Percentiles rank a stretch among this genome's conserved stretches.
These are phyloP conservation scores for Neonectria faginata DNA, from an alignment of 2,329 filamentous ascomycete species.

Conservation along the genomic window DNA sequence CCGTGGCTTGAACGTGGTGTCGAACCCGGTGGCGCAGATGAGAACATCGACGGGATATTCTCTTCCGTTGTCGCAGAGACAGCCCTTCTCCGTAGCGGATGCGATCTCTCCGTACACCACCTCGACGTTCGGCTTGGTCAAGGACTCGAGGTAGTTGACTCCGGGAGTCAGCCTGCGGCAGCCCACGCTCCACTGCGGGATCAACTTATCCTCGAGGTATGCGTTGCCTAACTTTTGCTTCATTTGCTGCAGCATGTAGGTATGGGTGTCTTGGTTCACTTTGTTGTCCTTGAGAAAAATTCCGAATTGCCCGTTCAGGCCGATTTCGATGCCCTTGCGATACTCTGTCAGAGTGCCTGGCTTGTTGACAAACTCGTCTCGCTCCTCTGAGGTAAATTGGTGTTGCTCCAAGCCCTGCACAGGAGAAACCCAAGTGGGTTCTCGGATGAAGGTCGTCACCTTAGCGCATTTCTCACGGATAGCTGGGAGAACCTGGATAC, in stretches of 20 bases:
- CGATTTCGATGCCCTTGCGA: conserved; percentile 58
- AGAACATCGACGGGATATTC: conserved; percentile 66
- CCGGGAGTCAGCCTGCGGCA: conserved; percentile 64
- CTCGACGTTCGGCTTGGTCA: conserved; percentile 61
- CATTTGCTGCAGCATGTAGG: conserved; percentile 56
- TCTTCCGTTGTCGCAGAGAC: conserved; percentile 59
- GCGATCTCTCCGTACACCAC: conserved; percentile 55
- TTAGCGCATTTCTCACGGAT: conserved; percentile 56
- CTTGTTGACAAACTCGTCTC: conserved; percentile 54
- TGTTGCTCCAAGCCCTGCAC: conserved; percentile 56
- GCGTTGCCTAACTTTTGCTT: conserved; percentile 55
- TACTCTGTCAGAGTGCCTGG: conserved; percentile 54
- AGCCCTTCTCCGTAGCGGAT: conserved; percentile 58
- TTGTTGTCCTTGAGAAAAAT: conserved; percentile 58
- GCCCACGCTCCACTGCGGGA: conserved; percentile 62
- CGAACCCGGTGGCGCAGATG: conserved; percentile 69
- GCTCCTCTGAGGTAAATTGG: conserved; percentile 55
- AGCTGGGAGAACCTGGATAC: conserved; percentile 61
- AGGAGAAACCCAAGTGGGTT: conserved; percentile 63
- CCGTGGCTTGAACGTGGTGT: conserved; percentile 63
- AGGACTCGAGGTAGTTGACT: conserved; percentile 60
- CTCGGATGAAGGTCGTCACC: conserved; percentile 62
- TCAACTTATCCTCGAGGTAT: conserved; percentile 62
- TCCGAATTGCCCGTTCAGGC: conserved; percentile 60
- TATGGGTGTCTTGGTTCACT: conserved; percentile 54